These are phyloP conservation scores for Quercus alba DNA, from an alignment of 306 rosid genomes.

Conservation along the genomic window DNA sequence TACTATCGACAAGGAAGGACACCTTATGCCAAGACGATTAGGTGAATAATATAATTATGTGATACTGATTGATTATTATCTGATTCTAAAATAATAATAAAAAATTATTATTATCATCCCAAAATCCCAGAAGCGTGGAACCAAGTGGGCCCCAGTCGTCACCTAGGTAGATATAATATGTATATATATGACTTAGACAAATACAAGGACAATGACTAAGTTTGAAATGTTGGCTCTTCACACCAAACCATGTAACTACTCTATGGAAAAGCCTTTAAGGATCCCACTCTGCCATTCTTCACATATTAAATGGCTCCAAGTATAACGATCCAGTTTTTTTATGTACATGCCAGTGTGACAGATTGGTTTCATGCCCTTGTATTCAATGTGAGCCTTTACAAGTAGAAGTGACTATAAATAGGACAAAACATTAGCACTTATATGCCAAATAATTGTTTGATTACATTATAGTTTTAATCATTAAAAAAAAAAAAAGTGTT, in stretches of 20 bases:
- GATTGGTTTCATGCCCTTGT: conserved; percentile 21
- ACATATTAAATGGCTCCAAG: background rate
- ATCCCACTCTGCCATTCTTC: conserved; percentile 4
- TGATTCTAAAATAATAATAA: too few species aligned
- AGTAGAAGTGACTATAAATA: conserved; percentile 19
- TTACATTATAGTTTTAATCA: background rate
- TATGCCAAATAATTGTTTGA: background rate
- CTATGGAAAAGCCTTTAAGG: conserved; percentile 14
- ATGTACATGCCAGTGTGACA: conserved; percentile 27
- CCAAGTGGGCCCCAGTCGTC: conserved; percentile 15
- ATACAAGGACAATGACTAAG: conserved; percentile 29
- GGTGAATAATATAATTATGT: background rate
- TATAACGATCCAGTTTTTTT: conserved; percentile 24
- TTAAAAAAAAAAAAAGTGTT: background rate
- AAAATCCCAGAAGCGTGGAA: background rate
- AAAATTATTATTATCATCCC: background rate
- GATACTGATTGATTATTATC: background rate
- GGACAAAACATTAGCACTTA: conserved; percentile 22
- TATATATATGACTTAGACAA: background rate
- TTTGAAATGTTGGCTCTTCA: conserved; percentile 31
- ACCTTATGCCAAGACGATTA: background rate
- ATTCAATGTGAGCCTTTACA: conserved; percentile 20
- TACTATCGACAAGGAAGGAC: background rate
- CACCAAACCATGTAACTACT: conserved; percentile 36
- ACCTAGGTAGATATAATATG: background rate